Base-by-base conservation (phyloP, 2,329 filamentous ascomycete species). In the Leptosphaerulina australis region DNA sequence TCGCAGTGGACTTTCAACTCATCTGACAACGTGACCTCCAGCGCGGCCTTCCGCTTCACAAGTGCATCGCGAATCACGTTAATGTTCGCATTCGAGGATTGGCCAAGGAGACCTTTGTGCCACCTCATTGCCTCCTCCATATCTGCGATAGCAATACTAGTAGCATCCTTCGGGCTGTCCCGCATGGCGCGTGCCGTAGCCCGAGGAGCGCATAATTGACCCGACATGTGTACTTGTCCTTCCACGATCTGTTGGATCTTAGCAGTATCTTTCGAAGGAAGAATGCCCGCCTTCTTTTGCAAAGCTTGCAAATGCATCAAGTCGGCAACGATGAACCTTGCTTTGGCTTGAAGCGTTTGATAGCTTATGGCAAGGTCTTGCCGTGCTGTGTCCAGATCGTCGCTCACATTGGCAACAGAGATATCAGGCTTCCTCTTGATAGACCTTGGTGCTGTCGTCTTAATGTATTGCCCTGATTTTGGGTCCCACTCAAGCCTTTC, bases 341-440 rank as follows among this genome's bases (percentile, higher is more conserved):
- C 65, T 37, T 57, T 64, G 11, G 50, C 31, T 25, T 62, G 64
- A 4, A 72, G 46, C n/a, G 54, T 34, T 21, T 50, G 51, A 28
- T 69, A 69, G 7, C 65, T 63, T 31, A 58, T 43, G 2, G 57
- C 41, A 11, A 72, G 44, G 4, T 70, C 63, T 26, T 64, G 53
- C 21, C 53, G 55, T 9, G 62, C 51, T 18, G 50, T 28, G 10
- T 68, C 58, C n/a, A 67, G 24, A 29, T 70, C 53, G 2, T 50
- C 49, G 14, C 48, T 39, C 33, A 62, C 31, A 12, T 60, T 35
- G 0, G 56, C 17, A 14, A 46, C 28, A 1, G 45, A 14, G 8
- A 38, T 22, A 5, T 53, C 24, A 7, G 43, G 24, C 21, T 45
- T 56, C 30, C 37, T 44, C 14, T 37, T 36, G 9, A 22, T 15